Evolutionary conservation across 1,284 basidiomycete genomes (phyloP).

Genomic region (Moesziomyces sp.): DNA sequence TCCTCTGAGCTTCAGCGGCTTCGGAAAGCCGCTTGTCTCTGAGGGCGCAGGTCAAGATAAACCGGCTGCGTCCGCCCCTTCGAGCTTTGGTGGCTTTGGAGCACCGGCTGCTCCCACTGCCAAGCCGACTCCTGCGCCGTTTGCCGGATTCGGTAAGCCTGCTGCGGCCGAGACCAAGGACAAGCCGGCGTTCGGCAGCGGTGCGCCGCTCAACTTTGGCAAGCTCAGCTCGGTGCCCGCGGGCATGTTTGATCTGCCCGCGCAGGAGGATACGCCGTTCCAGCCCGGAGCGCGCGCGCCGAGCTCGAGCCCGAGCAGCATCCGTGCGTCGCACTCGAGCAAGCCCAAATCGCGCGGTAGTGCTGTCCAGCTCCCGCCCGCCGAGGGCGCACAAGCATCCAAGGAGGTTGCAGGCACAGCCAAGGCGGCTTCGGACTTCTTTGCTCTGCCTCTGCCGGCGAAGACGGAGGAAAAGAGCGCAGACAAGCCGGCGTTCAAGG

Average conservation of each 20-base stretch:
- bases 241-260: constrained; percentile 41
- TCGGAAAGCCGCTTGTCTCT: neutral
- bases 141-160: constrained; percentile 10
- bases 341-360: constrained; percentile 30
- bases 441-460: constrained; percentile 16
- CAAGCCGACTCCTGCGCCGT: constrained; percentile 12
- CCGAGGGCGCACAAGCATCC: constrained; percentile 8
- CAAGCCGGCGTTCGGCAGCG: constrained; percentile 22
- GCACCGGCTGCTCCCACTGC: constrained; percentile 4
- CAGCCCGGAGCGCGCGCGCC: constrained; percentile 38
- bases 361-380: constrained; percentile 26
- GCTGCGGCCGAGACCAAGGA: constrained; percentile 2
- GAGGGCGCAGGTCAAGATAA: neutral
- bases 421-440: constrained; percentile 37
- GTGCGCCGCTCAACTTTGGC: constrained; percentile 23
- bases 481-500: constrained; percentile 14
- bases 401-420: neutral
- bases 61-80: neutral
- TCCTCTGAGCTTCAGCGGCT: constrained; percentile 4
- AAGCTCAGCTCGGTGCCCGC: constrained; percentile 27
- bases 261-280: constrained; percentile 30
- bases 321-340: constrained; percentile 10
- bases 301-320: constrained; percentile 29
- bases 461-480: constrained; percentile 14
- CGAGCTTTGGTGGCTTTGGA: constrained; percentile 13